Base-by-base conservation (phyloP, 768 basidiomycete species). In the Lyophyllum decastes region DNA sequence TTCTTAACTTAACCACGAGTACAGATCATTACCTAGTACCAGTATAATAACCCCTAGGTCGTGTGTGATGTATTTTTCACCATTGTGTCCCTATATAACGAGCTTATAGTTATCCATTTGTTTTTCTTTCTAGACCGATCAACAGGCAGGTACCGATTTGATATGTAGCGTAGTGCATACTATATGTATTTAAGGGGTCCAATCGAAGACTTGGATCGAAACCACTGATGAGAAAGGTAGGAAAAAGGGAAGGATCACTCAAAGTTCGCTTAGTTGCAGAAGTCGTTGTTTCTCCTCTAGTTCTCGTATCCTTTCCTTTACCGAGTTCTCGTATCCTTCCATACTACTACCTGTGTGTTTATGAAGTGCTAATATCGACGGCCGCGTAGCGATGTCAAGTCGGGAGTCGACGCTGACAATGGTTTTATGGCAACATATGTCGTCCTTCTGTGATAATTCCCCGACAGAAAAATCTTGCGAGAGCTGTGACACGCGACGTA, bases 291-390 rank as follows among this genome's bases (percentile, higher is more conserved):
- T 70, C 57, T 74, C 68, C 60, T 76, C 78, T 34, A 79, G 57
- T 55, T 76, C 74, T 43, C 70, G 68, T 41, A 80, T 76, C 60
- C 72, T 76, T 44, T 76, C 75, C 57, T 76, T 78, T 24, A 80
- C 77, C 5, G 75, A 73, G 49, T 63, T 67, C n/a, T 66, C 38
- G 6, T 58, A 63, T 38, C 50, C 59, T 11, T 38, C 40, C 26
- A n/a, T 35, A 27, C 34, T 48, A 10, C 54, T 27, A 17, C 25
- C 35, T 10, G 33, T 27, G 11, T 26, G 45, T 9, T 47, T 22
- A 19, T 24, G 22, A n/a, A 49, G 35, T n/a, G 48, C 46, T 33
- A 38, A 44, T 35, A 57, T 30, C 12, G 55, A 57, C 27, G 55
- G 55, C 4, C 55, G 54, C 26, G 35, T 1, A 17, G n/a, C 34